Conservation (phyloP, 257 asterid genomes). For the Jacaranda copaia region DNA sequence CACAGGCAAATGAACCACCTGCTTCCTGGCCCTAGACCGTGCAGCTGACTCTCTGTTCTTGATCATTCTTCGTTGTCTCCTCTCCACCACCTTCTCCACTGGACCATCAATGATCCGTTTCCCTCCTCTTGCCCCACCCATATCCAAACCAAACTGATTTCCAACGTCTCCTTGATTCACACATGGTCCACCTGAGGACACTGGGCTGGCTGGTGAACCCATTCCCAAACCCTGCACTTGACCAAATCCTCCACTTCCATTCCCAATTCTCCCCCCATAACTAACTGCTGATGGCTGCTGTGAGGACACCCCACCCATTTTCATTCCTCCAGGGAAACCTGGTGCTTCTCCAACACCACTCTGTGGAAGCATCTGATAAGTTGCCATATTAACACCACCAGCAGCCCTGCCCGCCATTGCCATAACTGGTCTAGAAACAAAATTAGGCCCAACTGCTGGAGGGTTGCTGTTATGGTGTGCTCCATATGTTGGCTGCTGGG, state of each 20-base stretch:
- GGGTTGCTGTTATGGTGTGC: conserved; percentile 39
- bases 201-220: conserved; percentile 66
- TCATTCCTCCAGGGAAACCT: conserved; percentile 34
- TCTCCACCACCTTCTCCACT: conserved; percentile 75
- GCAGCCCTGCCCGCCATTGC: conserved; percentile 13
- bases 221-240: conserved; percentile 51
- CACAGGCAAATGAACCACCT: conserved; percentile 38
- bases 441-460: conserved; percentile 25
- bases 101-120: conserved; percentile 68
- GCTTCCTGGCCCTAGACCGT: conserved; percentile 83
- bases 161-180: conserved; percentile 46
- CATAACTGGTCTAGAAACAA: conserved; percentile 41
- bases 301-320: conserved; percentile 45
- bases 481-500: conserved; percentile 43
- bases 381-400: conserved; percentile 13
- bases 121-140: conserved; percentile 46
- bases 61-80: conserved; percentile 84
- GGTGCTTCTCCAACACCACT: conserved; percentile 40
- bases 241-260: conserved; percentile 56
- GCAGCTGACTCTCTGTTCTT: conserved; percentile 86
- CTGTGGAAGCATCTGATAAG: conserved; percentile 42
- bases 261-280: conserved; percentile 57
- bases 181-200: conserved; percentile 52
- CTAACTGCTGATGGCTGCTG: conserved; percentile 34
- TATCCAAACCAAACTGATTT: conserved; percentile 50